Evolutionary conservation across 345 rosid species (phyloP), one percentile per base, ranked within the genome.

Genomic region (Punica granatum): DNA sequence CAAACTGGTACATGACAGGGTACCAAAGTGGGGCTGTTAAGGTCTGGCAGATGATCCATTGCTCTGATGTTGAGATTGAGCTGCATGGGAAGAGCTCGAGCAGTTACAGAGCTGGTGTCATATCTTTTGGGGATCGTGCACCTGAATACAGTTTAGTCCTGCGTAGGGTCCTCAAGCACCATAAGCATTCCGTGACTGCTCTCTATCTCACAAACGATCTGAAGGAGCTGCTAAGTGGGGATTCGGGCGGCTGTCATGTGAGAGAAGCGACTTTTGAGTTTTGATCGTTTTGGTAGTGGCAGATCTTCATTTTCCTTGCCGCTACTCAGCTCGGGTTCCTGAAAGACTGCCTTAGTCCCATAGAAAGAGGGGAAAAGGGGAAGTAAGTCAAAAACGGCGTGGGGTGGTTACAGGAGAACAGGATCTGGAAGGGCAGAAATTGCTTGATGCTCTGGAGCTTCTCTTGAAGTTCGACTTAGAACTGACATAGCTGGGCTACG

Each of bases 1-100:
- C 89, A 58, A 84, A 82, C 72, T 95, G 98, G 98, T 92, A 88
- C 60, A 92, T 82, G 75, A 95, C 99, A 15, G 99, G 99, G 65
- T 98, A 95, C 79, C 99, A 92, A 79, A 95, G 98, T 77, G 99
- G 99, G 30, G 92, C 99, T 6, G 81, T 95, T 67, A 95, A 92
- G 81, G 88, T 95, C 66, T 95, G 99, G 99, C 88, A 87, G 67
- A 90, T 95, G 98, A 73, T 95, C 59, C 94, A 95, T 76, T 74
- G 72, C 77, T 73, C 96, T n/a, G 85, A 75, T 76, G 83, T 79
- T 23, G 83, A 80, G 75, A 82, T 76, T 64, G 79, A 74, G 31
- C 75, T 62, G 59, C 33, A 56, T 33, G 61, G 30, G 33, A 56
- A 56, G 61, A 80, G 81, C 81, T 84, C 75, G 18, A 75, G 78